Evolutionary conservation across 768 basidiomycete genomes (phyloP).

Genomic region (Auriscalpium orientale): DNA sequence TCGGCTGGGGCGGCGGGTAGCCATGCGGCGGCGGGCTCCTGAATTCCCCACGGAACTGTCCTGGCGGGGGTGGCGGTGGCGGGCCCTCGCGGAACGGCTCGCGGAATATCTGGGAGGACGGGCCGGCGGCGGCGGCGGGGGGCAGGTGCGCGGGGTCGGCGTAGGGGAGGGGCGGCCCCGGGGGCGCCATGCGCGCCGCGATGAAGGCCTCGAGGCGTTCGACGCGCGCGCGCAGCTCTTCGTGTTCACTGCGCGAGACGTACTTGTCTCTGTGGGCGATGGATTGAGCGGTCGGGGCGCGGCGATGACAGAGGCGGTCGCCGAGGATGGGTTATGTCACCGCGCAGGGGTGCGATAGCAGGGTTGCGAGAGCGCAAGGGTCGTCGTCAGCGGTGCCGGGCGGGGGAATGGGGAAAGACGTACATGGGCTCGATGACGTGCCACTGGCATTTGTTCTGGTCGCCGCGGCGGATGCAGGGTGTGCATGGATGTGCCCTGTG

Average conservation of each 20-base stretch:
- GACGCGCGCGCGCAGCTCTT: slow-evolving; percentile 62
- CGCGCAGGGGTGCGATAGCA: neutral
- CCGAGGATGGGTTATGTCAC: too few species aligned
- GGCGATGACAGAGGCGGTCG: too few species aligned
- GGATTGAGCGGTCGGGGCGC: too few species aligned
- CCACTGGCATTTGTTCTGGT: slow-evolving; percentile 79
- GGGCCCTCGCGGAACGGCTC: slow-evolving; percentile 1
- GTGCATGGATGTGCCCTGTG: slow-evolving; percentile 71
- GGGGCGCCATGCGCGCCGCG: slow-evolving; percentile 27
- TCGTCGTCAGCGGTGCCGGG: neutral
- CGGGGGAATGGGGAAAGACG: slow-evolving; percentile 24
- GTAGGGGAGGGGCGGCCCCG: neutral
- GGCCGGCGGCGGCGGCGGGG: neutral
- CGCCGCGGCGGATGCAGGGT: slow-evolving; percentile 72
- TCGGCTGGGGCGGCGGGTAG: neutral
- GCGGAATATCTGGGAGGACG: slow-evolving; percentile 4
- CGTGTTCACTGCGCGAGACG: slow-evolving; percentile 69
- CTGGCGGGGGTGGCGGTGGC: neutral
- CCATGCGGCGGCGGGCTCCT: neutral
- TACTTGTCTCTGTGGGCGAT: slow-evolving; percentile 58
- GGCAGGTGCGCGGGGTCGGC: neutral
- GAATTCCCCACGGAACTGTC: neutral
- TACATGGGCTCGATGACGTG: slow-evolving; percentile 76
- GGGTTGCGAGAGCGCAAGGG: slow-evolving; percentile 3
- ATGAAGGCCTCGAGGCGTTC: slow-evolving; percentile 54